phyloP scores from a whole-genome alignment of 805 yeast species.

The Ogataea wickerhamii region DNA sequence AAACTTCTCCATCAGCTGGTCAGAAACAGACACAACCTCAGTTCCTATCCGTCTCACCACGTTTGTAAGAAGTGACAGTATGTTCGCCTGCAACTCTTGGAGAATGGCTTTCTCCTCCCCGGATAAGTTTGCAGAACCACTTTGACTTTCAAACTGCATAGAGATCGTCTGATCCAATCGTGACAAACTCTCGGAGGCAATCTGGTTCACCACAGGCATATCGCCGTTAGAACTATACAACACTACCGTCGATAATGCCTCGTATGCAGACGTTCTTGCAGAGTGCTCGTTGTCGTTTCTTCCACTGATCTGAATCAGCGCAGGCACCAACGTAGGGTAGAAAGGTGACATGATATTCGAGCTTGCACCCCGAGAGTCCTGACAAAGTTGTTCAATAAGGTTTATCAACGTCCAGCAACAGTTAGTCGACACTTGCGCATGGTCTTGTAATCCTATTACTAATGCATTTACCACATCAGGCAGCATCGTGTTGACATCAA shows the following conservation, averaged over 20 bases:
- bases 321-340: constrained; percentile 65
- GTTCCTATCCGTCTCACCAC: constrained; percentile 76
- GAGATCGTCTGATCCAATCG: constrained; percentile 70
- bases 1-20: constrained; percentile 79
- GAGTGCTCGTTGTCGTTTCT: constrained; percentile 80
- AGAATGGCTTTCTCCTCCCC: constrained; percentile 73
- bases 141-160: constrained; percentile 46
- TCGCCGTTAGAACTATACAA: constrained; percentile 69
- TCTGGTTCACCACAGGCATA: constrained; percentile 60
- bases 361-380: constrained; percentile 44
- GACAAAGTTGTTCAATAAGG: constrained; percentile 75
- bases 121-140: constrained; percentile 22
- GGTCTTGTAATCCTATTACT: constrained; percentile 78
- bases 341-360: constrained; percentile 71
- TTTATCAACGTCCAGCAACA: constrained; percentile 97
- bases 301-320: constrained; percentile 63
- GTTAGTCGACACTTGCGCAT: constrained; percentile 91
- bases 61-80: constrained; percentile 73
- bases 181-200: constrained; percentile 70
- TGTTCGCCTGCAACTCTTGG: constrained; percentile 85
- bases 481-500: constrained; percentile 60
- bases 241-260: constrained; percentile 82
- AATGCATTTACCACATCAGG: constrained; percentile 73
- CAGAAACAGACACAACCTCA: constrained; percentile 66
- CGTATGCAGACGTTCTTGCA: constrained; percentile 94